Percentiles rank a stretch among this genome's conserved stretches.
These are phyloP conservation scores for Paramarasmius palmivorus DNA, from an alignment of 1,284 basidiomycete genomes.

Conservation along the genomic window DNA sequence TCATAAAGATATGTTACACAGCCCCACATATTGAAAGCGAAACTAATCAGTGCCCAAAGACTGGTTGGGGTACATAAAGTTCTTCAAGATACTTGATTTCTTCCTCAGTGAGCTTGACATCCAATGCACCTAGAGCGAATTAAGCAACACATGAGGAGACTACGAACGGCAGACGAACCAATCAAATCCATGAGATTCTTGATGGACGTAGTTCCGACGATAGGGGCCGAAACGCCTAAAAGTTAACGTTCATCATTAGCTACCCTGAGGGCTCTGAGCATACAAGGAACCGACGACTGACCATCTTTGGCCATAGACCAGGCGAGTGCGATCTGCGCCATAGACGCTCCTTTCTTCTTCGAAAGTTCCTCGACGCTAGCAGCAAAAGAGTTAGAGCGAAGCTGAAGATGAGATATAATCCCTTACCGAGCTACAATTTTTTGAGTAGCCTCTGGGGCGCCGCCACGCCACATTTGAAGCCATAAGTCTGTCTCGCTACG, in stretches of 20 bases:
- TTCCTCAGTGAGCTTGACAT: constrained; percentile 24
- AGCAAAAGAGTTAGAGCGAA: not conserved
- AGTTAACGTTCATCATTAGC: not conserved
- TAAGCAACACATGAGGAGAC: not conserved
- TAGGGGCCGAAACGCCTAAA: constrained; percentile 18
- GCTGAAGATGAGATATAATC: too few relatives aligned
- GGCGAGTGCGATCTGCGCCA: constrained; percentile 16
- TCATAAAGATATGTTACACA: too few relatives aligned
- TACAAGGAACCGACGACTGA: not conserved
- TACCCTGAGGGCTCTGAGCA: not conserved
- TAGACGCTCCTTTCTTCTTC: constrained; percentile 8
- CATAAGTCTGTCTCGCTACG: constrained; percentile 36
- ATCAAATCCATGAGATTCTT: constrained; percentile 17
- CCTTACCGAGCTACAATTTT: constrained; percentile 1
- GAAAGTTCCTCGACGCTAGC: constrained; percentile 12
- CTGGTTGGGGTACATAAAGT: constrained; percentile 4
- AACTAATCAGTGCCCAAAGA: constrained; percentile 4
- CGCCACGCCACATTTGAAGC: not conserved
- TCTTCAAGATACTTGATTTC: constrained; percentile 13
- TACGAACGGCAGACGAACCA: constrained; percentile 9
- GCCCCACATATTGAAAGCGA: not conserved
- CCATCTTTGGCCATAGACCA: constrained; percentile 10
- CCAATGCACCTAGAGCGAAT: constrained; percentile 10
- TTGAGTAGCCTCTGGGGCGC: not conserved
- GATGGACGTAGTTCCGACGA: constrained; percentile 20